Evolutionary conservation across 148 eudicot species (phyloP), one percentile per base, ranked within the genome.

Genomic region (Pharnaceum exiguum): DNA sequence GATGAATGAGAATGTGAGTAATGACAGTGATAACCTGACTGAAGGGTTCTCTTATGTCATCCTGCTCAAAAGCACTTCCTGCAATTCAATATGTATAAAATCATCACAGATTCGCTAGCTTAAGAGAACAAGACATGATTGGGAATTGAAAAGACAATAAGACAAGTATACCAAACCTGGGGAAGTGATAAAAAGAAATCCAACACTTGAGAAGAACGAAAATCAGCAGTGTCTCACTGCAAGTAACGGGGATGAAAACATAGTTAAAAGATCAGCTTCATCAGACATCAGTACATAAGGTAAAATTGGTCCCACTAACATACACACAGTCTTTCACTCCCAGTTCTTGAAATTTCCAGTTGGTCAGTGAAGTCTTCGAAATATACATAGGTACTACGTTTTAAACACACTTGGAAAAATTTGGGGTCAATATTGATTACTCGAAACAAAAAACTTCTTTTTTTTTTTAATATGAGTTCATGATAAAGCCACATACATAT

Each of bases 161-260:
- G 70, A 55, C 65, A 60, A 42, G 66, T 54, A 67, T 38, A 59
- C 25, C 77, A 70, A 55, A 90, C 97, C 98, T 91, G 98, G 61
- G 98, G 96, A 48, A 88, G 84, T 49, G 98, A 91, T 31, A 88
- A 62, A 29, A 91, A 82, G 83, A 91, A 88, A 67, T 91, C 88
- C 67, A 91, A 57, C 48, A 91, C 90, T 85, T 91, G 96, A 66
- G 98, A 46, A 77, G 61, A 67, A 91, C 87, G 78, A 87, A 88
- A 51, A 91, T 77, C 69, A 91, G 59, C 29, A 91, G 78, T n/a
- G 98, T 91, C 73, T 91, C 96, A 75, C 98, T 88, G 90, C 42
- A 66, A 7, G 11, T 28, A 63, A 21, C 32, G 2, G 49, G 28
- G n/a, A 16, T n/a, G 59, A 6, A 42, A 55, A 38, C 39, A 7